Conservation (phyloP, 768 basidiomycete genomes). For the Pulveroboletus sp. region DNA sequence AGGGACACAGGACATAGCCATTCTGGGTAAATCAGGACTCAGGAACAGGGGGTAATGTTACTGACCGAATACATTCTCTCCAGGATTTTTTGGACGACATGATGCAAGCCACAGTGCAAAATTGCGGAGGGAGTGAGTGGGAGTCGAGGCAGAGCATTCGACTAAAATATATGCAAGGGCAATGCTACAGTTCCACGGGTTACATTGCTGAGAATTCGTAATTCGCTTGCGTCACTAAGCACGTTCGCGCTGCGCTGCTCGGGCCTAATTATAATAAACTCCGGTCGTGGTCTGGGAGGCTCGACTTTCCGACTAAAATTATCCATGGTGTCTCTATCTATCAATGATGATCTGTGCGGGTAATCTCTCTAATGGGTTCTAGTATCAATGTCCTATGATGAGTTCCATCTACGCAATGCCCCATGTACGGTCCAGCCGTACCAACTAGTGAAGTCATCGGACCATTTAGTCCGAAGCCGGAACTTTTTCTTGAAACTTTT, state of each 20-base stretch:
- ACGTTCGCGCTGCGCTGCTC: too few species aligned
- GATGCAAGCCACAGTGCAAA: neutral
- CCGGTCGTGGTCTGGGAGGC: too few species aligned
- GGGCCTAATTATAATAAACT: too few species aligned
- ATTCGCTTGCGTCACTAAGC: neutral
- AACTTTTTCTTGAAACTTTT: neutral
- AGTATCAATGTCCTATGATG: too few species aligned
- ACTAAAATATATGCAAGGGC: neutral
- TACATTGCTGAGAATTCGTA: neutral
- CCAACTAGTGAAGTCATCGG: neutral
- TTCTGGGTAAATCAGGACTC: neutral
- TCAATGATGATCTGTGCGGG: too few species aligned
- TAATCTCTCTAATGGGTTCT: too few species aligned
- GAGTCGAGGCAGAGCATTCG: neutral
- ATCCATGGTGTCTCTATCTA: too few species aligned
- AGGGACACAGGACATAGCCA: neutral
- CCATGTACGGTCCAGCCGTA: neutral
- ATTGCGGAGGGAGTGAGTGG: neutral
- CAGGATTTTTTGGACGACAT: slow-evolving; percentile 32
- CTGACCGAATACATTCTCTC: slow-evolving; percentile 38
- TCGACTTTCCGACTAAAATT: too few species aligned
- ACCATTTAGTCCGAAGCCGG: neutral
- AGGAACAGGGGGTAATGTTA: neutral
- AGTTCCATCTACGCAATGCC: too few species aligned
- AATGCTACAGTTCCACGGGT: too few species aligned